phyloP scores from a whole-genome alignment of 768 basidiomycete genomes.

The Phaffia australis region DNA sequence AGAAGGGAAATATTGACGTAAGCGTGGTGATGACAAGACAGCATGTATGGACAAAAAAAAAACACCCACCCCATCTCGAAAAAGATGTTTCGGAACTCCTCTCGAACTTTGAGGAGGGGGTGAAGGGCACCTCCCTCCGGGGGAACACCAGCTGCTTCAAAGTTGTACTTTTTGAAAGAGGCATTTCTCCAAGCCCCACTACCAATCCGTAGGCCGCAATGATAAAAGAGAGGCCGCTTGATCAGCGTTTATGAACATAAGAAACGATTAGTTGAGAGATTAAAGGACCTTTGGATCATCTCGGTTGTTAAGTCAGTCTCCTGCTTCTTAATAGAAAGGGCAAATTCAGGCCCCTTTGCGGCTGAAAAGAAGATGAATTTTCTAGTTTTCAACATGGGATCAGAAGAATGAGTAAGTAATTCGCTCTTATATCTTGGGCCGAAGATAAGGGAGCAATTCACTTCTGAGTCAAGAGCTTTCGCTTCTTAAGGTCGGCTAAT shows the following conservation, averaged over 20 bases:
- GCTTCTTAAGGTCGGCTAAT: constrained; percentile 77
- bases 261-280: neutral
- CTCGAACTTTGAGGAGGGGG: constrained; percentile 91
- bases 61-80: constrained; percentile 87
- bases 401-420: neutral
- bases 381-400: constrained; percentile 42
- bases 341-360: constrained; percentile 71
- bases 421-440: neutral
- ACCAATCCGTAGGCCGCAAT: neutral
- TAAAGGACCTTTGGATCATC: constrained; percentile 75
- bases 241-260: neutral
- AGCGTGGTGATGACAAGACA: neutral
- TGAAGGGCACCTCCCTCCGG: constrained; percentile 86
- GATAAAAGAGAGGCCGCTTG: neutral
- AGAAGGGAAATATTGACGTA: neutral
- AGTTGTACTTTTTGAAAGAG: constrained; percentile 95
- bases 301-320: constrained; percentile 95
- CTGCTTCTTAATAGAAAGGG: constrained; percentile 78
- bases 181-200: constrained; percentile 93
- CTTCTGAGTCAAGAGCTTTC: constrained; percentile 79
- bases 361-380: constrained; percentile 94
- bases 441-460: constrained; percentile 35
- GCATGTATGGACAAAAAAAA: neutral
- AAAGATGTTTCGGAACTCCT: constrained; percentile 95
- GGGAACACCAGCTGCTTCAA: constrained; percentile 86